Evolutionary conservation across 805 yeast genomes (phyloP), one percentile per base, ranked within the genome.

Genomic region (Zygosaccharomyces bisporus): DNA sequence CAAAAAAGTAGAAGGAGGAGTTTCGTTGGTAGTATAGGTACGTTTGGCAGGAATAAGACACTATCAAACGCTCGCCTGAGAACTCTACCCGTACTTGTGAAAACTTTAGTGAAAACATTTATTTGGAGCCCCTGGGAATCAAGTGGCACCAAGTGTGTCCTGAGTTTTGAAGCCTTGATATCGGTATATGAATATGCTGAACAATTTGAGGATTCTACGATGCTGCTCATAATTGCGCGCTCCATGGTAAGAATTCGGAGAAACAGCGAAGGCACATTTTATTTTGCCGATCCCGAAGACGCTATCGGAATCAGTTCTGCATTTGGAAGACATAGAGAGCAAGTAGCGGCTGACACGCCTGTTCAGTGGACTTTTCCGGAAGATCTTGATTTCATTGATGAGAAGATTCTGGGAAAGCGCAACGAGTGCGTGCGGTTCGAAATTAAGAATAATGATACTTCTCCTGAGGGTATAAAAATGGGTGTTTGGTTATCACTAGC

Each of bases 231-330:
- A 4, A 60, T 78, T 2, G 67, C 80, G 5, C 72, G 81, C 40
- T 64, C 79, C 12, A 63, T 85, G 43, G 65, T 76, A 14, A 68
- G 88, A 48, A 65, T 82, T 1, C 68, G 91, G 41, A 69, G 69
- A 0, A 73, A 79, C 1, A 56, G 66, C 10, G 72, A 71, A 3
- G 67, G 70, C 4, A 63, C 60, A 27, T 61, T 83, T 1, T 77
- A 70, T 54, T 64, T 83, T 34, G 63, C 77, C 2, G 65, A 70
- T 6, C 83, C 84, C 3, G 58, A 63, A 1, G 86, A 84, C 56
- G 77, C 82, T 69, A 83, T 77, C 33, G 88, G 86, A 0, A 61
- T 84, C 13, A 76, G 87, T 7, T 75, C 80, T 2, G 74, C 79
- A 0, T 70, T 83, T 42, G 72, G 75, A 4, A 69, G 87, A 25